These are phyloP conservation scores for Stephanodiscus triporus DNA, from an alignment of 108 stramenopile species.

Conservation along the genomic window DNA sequence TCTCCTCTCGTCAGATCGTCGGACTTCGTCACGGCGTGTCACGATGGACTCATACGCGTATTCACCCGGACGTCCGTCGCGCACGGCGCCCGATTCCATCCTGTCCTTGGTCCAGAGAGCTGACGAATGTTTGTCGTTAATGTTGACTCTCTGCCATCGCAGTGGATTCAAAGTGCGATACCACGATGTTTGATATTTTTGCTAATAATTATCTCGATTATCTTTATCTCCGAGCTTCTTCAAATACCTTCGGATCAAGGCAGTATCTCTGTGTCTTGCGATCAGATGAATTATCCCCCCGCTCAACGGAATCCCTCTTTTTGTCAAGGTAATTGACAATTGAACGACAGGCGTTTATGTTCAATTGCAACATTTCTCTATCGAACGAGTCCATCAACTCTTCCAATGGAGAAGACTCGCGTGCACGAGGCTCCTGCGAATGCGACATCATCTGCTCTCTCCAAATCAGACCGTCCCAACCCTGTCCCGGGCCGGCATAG, in stretches of 20 bases:
- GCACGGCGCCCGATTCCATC: too few species aligned
- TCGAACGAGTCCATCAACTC: constrained; percentile 22
- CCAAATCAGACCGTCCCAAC: constrained; percentile 67
- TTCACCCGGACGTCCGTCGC: too few species aligned
- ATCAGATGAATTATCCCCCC: neutral
- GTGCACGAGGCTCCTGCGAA: neutral
- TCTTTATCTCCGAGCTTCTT: constrained; percentile 8
- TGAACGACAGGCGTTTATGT: constrained; percentile 22
- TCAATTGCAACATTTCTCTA: constrained; percentile 17
- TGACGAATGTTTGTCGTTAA: too few species aligned
- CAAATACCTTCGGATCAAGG: constrained; percentile 1
- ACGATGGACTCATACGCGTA: too few species aligned
- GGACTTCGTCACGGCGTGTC: too few species aligned
- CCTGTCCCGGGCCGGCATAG: constrained; percentile 47
- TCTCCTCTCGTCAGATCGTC: too few species aligned
- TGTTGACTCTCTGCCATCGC: too few species aligned
- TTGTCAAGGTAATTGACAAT: constrained; percentile 24
- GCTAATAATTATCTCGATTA: neutral
- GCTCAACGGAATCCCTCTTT: constrained; percentile 3
- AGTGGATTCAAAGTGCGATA: too few species aligned
- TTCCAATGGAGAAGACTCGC: constrained; percentile 1
- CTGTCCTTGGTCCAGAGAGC: too few species aligned
- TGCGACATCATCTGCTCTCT: constrained; percentile 41
- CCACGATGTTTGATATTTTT: too few species aligned
- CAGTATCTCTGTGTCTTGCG: neutral